These are phyloP conservation scores for Boletus subparvulus DNA, from an alignment of 768 basidiomycete genomes.

Conservation along the genomic window DNA sequence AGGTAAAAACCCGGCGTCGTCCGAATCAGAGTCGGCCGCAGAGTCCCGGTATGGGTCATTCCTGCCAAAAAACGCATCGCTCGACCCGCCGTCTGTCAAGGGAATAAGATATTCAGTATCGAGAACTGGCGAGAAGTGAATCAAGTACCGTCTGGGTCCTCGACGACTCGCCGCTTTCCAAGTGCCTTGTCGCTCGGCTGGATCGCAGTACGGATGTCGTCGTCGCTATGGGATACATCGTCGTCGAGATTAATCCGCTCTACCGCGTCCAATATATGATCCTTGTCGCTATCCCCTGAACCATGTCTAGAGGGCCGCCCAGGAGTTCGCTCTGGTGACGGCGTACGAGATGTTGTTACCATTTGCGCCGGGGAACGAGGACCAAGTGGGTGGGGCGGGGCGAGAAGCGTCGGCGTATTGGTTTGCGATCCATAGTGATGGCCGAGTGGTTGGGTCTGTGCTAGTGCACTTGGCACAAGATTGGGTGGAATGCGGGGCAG, in stretches of 20 bases:
- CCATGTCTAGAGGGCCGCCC: constrained; percentile 18
- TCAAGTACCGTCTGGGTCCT: constrained; percentile 44
- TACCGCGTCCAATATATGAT: constrained; percentile 25
- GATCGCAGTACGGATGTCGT: constrained; percentile 38
- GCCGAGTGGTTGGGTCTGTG: constrained; percentile 12
- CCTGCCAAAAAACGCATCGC: constrained; percentile 53
- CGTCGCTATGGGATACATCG: constrained; percentile 26
- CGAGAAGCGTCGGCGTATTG: constrained; percentile 42
- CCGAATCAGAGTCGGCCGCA: constrained; percentile 49
- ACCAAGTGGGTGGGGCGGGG: constrained; percentile 71
- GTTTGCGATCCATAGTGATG: constrained; percentile 27
- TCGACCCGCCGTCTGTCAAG: constrained; percentile 45
- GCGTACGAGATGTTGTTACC: constrained; percentile 56
- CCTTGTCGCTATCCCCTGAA: constrained; percentile 27
- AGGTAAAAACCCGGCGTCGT: constrained; percentile 38
- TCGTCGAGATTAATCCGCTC: constrained; percentile 31
- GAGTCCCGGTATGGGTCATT: constrained; percentile 36
- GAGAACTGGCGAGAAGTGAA: background rate
- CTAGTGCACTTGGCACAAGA: constrained; percentile 18
- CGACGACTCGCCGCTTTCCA: constrained; percentile 73
- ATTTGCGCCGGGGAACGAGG: constrained; percentile 61
- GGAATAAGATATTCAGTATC: background rate
- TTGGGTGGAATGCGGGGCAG: constrained; percentile 40
- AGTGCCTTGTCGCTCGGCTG: constrained; percentile 85
- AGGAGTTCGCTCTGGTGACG: constrained; percentile 57